Evolutionary conservation across 2,329 filamentous ascomycete species (phyloP), one percentile per base, ranked within the genome.

Genomic region (Fusarium sambucinum): DNA sequence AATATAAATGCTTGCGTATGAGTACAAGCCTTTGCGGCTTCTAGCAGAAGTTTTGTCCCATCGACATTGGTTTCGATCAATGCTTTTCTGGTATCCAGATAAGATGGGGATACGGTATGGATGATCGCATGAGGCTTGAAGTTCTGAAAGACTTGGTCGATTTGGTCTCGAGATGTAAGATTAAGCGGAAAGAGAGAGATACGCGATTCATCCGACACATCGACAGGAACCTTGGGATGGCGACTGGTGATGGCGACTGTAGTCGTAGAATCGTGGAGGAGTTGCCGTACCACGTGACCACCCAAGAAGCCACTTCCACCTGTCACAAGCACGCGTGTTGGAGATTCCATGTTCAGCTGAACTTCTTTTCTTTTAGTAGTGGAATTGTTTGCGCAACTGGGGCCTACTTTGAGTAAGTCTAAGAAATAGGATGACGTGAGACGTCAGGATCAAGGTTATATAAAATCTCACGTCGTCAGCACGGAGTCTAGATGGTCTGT

Each of bases 281-380:
- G 58, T 19, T 59, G 44, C 3, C 57, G 44, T 4, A 52, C 44
- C n/a, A 60, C 14, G 5, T 60, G 37, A 4, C 55, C 58, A 8
- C 58, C 58, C 1, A 59, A 13, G 14, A 60, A 60, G 1, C 58
- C 58, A 7, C 55, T 59, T 32, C 58, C 58, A 0, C 58, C 58
- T 0, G 58, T 59, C 14, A 52, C 30, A 1, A 60, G 16, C 14
- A 60, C 12, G 8, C 30, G 46, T n/a, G 6, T 38, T 29, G 12
- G 3, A 4, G 25, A 9, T 1, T 57, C 23, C 56, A 59, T 27
- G 8, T 6, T 27, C 27, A 8, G 6, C 27, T 27, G 27, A 27
- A 27, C 27, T 27, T 27, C 6, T 27, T 27, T 7, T 27, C 27
- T 25, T 25, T 25, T 25, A 25, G 25, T 25, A 5, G 25, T 4